phyloP scores from a whole-genome alignment of 192 early-diverging fungal genomes.

The Backusella macrospora region DNA sequence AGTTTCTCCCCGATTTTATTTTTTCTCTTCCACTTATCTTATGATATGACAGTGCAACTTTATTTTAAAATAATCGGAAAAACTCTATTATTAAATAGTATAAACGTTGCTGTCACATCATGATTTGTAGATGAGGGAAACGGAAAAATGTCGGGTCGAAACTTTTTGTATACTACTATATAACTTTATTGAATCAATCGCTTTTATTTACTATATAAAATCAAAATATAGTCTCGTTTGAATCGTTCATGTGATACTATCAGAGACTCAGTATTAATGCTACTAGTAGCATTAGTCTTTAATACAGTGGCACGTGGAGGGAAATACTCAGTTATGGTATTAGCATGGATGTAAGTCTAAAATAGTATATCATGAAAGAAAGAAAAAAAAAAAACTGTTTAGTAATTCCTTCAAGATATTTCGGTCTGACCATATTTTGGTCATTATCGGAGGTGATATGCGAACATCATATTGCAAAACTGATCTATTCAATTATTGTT shows the following conservation, averaged over 20 bases:
- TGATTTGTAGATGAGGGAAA: no score
- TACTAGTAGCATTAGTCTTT: background rate
- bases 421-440: conserved; percentile 5
- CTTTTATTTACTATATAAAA: background rate
- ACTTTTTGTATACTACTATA: no score
- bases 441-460: conserved; percentile 19
- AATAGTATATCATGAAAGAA: background rate
- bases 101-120: no score
- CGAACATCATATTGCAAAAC: background rate
- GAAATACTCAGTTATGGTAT: background rate
- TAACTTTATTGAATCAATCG: no score
- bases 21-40: no score
- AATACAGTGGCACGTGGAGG: conserved; percentile 22
- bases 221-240: background rate
- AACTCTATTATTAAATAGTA: no score
- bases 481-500: background rate
- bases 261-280: background rate
- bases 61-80: no score
- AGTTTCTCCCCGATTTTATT: no score
- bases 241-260: background rate
- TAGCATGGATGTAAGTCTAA: conserved; percentile 12
- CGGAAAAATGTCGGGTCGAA: no score
- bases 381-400: background rate
- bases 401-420: background rate
- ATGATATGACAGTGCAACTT: no score